Conservation (phyloP, 2,329 filamentous ascomycete species). For the Pezicula rhizophila region DNA sequence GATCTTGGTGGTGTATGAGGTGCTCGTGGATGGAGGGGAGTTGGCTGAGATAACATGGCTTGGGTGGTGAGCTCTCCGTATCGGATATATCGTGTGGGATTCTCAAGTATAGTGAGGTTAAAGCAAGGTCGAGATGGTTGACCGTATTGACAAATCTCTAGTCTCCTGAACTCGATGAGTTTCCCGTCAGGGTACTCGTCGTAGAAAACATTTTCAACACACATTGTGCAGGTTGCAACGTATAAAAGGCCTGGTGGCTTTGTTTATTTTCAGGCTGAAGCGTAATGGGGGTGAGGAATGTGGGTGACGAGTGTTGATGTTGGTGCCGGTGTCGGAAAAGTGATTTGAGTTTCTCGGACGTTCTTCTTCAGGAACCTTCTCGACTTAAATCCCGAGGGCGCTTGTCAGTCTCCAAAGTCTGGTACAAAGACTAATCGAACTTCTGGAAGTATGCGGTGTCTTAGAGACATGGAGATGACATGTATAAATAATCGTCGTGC, state of each 20-base stretch:
- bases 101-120: slow-evolving; percentile 34
- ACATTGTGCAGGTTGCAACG: slow-evolving; percentile 38
- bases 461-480: slow-evolving; percentile 26
- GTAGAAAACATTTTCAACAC: slow-evolving; percentile 41
- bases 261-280: slow-evolving; percentile 7
- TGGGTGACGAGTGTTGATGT: slow-evolving; percentile 4
- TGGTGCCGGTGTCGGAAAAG: not conserved
- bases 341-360: slow-evolving; percentile 8
- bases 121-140: slow-evolving; percentile 35
- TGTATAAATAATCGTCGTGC: slow-evolving; percentile 13
- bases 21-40: slow-evolving; percentile 8
- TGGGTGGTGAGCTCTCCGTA: slow-evolving; percentile 29
- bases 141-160: slow-evolving; percentile 34
- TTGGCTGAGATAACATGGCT: slow-evolving; percentile 29
- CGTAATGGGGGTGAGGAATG: slow-evolving; percentile 5
- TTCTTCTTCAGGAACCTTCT: slow-evolving; percentile 8
- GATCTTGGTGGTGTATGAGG: slow-evolving; percentile 21
- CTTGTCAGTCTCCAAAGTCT: slow-evolving; percentile 26
- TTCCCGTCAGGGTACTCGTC: slow-evolving; percentile 42
- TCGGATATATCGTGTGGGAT: slow-evolving; percentile 33
- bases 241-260: slow-evolving; percentile 9
- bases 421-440: slow-evolving; percentile 22
- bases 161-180: slow-evolving; percentile 29
- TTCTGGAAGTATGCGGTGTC: slow-evolving; percentile 19
- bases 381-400: not conserved